Conservation (phyloP, 108 stramenopile genomes). For the Parietichytrium sp. region DNA sequence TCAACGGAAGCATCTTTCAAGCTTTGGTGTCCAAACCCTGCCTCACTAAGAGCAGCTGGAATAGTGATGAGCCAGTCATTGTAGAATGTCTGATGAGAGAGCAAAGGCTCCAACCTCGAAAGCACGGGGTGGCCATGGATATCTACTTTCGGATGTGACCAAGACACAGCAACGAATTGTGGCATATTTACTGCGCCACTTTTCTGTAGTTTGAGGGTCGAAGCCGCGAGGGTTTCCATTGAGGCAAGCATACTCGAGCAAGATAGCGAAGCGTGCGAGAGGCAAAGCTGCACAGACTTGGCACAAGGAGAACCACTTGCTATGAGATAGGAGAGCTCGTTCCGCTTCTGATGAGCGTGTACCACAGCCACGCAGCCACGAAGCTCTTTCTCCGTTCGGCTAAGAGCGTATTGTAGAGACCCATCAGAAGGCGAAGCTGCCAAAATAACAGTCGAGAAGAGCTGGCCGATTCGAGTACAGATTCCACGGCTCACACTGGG, state of each 20-base stretch:
- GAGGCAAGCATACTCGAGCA: background rate
- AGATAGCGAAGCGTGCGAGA: background rate
- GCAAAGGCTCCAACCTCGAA: background rate
- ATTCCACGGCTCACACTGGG: no score
- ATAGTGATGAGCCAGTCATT: no score
- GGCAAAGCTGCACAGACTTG: background rate
- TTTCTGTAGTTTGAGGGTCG: background rate
- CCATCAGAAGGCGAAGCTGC: background rate
- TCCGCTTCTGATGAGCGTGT: background rate
- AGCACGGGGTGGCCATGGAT: background rate
- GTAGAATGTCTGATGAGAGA: background rate
- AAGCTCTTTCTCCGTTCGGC: background rate
- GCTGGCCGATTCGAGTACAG: no score
- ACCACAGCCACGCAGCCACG: background rate
- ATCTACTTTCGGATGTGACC: background rate
- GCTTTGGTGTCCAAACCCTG: no score
- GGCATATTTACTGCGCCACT: background rate
- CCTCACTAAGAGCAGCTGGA: no score
- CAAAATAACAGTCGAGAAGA: background rate
- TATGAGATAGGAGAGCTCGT: background rate
- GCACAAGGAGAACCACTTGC: no score
- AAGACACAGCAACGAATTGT: background rate
- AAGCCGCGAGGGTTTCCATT: background rate
- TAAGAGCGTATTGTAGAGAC: background rate
- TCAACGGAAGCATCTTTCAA: no score